Evolutionary conservation across 2,329 filamentous ascomycete species (phyloP).

Genomic region (Aspergillus quadricinctus): DNA sequence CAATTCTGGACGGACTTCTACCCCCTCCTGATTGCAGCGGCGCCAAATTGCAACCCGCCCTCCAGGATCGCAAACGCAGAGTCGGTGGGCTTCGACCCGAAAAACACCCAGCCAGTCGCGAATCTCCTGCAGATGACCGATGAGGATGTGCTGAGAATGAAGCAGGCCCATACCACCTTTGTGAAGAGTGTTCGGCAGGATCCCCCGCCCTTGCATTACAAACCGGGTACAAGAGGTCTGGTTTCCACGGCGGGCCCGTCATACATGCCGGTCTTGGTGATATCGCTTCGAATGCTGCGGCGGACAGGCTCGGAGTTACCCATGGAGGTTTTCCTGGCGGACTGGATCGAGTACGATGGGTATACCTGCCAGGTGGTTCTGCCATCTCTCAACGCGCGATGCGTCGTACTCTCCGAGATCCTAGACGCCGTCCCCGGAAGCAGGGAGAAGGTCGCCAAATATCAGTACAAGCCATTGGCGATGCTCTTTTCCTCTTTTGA

Average conservation of each 20-base stretch:
- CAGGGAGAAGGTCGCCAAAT: conserved; percentile 18
- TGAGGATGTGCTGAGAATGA: conserved; percentile 24
- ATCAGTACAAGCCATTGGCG: conserved; percentile 55
- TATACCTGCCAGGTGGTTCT: conserved; percentile 33
- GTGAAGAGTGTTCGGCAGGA: conserved; percentile 17
- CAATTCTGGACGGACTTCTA: conserved; percentile 28
- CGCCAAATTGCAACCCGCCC: conserved; percentile 21
- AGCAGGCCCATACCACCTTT: conserved; percentile 25
- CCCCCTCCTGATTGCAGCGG: conserved; percentile 19
- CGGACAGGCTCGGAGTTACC: conserved; percentile 15
- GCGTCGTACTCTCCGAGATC: conserved; percentile 36
- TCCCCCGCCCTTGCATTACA: conserved; percentile 24
- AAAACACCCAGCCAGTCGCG: conserved; percentile 19
- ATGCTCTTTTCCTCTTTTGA: conserved; percentile 58
- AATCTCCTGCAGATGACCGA: conserved; percentile 23
- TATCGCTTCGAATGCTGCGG: conserved; percentile 19
- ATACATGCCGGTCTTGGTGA: conserved; percentile 17
- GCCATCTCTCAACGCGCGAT: conserved; percentile 33
- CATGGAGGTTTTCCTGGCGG: conserved; percentile 17
- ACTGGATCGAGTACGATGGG: conserved; percentile 24
- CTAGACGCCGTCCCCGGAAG: conserved; percentile 13
- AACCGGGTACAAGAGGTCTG: conserved; percentile 31
- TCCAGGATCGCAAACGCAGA: conserved; percentile 14
- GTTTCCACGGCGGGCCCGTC: conserved; percentile 31
- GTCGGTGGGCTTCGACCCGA: conserved; percentile 19